Evolutionary conservation across 2,329 filamentous ascomycete species (phyloP).

Genomic region (Cordyceps sp.): DNA sequence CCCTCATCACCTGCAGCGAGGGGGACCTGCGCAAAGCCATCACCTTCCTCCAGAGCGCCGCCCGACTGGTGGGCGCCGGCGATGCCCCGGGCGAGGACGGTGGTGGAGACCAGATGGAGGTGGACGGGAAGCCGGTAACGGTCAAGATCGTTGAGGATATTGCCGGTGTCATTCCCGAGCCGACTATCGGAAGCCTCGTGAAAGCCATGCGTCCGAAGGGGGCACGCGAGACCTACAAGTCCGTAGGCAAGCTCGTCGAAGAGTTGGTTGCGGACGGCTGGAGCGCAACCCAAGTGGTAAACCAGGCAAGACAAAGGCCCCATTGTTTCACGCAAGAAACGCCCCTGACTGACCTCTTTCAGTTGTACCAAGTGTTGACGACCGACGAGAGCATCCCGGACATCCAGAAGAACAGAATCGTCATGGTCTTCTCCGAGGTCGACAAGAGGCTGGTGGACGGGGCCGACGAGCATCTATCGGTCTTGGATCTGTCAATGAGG

Average conservation of each 20-base stretch:
- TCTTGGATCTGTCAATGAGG: constrained; percentile 70
- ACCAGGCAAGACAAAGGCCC: constrained; percentile 39
- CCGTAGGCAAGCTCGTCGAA: constrained; percentile 64
- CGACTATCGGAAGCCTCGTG: constrained; percentile 53
- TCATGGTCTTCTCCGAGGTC: constrained; percentile 77
- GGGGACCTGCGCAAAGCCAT: constrained; percentile 94
- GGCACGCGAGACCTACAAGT: constrained; percentile 48
- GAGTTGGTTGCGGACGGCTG: constrained; percentile 92
- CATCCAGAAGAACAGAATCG: constrained; percentile 77
- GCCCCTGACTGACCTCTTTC: constrained; percentile 5
- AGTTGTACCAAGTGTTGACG: constrained; percentile 71
- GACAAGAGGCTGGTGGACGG: constrained; percentile 93
- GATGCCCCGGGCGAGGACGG: constrained; percentile 27
- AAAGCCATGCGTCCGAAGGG: constrained; percentile 60
- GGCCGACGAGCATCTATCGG: constrained; percentile 83
- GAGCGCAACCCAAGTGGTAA: constrained; percentile 79
- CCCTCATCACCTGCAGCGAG: constrained; percentile 74
- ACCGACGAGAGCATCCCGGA: constrained; percentile 75
- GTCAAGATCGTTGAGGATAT: constrained; percentile 81
- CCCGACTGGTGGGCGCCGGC: constrained; percentile 62
- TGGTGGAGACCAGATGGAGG: constrained; percentile 46
- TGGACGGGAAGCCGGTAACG: constrained; percentile 47
- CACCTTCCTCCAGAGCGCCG: constrained; percentile 90
- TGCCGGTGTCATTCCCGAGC: constrained; percentile 75
- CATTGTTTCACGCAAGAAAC: not conserved